These are phyloP conservation scores for Pseudogymnoascus sp. DNA, from an alignment of 2,329 filamentous ascomycete species.

Conservation along the genomic window DNA sequence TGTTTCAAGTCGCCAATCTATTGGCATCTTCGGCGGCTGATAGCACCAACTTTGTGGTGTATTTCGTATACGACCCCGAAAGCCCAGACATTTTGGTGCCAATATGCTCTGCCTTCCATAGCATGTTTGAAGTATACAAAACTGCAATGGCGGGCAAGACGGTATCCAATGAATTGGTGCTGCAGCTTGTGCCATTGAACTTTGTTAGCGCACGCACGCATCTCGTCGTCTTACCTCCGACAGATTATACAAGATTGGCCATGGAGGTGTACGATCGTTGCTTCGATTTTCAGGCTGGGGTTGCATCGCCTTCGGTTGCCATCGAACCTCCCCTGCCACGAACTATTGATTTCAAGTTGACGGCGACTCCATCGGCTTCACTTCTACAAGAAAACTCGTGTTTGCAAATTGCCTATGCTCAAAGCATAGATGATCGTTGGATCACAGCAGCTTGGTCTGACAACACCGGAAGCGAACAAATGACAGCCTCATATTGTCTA, in stretches of 20 bases:
- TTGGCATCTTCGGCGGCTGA: slow-evolving; percentile 30
- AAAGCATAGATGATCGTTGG: slow-evolving; percentile 72
- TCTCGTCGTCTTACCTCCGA: slow-evolving; percentile 55
- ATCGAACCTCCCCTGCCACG: slow-evolving; percentile 65
- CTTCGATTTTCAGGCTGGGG: slow-evolving; percentile 47
- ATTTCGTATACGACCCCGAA: slow-evolving; percentile 65
- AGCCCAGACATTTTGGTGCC: slow-evolving; percentile 58
- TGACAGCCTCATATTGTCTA: slow-evolving; percentile 67
- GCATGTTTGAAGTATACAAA: slow-evolving; percentile 61
- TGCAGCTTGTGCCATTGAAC: slow-evolving; percentile 68
- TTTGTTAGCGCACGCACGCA: slow-evolving; percentile 58
- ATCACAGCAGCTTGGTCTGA: slow-evolving; percentile 77
- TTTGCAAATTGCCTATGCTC: slow-evolving; percentile 73
- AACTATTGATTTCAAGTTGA: slow-evolving; percentile 68
- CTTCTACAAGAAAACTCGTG: slow-evolving; percentile 72
- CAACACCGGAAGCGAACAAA: slow-evolving; percentile 65
- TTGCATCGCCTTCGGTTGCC: slow-evolving; percentile 63
- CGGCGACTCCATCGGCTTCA: slow-evolving; percentile 60
- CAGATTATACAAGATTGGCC: slow-evolving; percentile 56
- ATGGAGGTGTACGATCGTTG: slow-evolving; percentile 76
- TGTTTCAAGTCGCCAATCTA: slow-evolving; percentile 25
- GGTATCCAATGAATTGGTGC: slow-evolving; percentile 58
- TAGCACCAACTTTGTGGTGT: slow-evolving; percentile 62
- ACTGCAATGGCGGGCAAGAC: slow-evolving; percentile 42
- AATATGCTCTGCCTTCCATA: slow-evolving; percentile 67